These are phyloP conservation scores for Drechslerella coelobrocha DNA, from an alignment of 2,329 filamentous ascomycete genomes.

Conservation along the genomic window DNA sequence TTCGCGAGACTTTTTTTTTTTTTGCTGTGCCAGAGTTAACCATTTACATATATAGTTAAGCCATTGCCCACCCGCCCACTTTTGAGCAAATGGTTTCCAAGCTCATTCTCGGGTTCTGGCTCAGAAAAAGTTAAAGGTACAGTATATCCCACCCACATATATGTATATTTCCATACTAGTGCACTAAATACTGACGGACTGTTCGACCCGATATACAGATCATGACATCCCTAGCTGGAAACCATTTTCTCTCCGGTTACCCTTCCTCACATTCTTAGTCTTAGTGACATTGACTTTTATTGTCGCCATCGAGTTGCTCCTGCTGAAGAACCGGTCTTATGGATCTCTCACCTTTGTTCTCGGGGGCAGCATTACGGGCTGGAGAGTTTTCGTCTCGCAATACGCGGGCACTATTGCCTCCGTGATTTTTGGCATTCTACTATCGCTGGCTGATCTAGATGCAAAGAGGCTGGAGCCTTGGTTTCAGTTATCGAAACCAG, in stretches of 20 bases:
- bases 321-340: constrained; percentile 44
- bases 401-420: constrained; percentile 64
- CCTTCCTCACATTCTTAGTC: constrained; percentile 45
- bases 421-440: constrained; percentile 65
- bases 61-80: constrained; percentile 40
- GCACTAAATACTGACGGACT: too few species aligned
- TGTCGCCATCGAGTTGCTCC: constrained; percentile 45
- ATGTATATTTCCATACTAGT: not conserved
- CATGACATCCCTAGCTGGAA: constrained; percentile 44
- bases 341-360: constrained; percentile 42
- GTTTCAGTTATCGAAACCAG: constrained; percentile 64
- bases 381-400: constrained; percentile 44
- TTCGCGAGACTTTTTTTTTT: too few species aligned
- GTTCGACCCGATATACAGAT: constrained; percentile 3
- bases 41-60: constrained; percentile 36
- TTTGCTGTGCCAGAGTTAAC: constrained; percentile 15
- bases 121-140: constrained; percentile 29
- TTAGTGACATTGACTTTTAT: constrained; percentile 47
- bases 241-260: constrained; percentile 39
- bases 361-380: constrained; percentile 21
- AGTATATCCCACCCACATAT: not conserved
- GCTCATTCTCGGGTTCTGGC: constrained; percentile 33
- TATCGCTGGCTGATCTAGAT: constrained; percentile 69
- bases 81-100: constrained; percentile 38
- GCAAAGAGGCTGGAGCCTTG: constrained; percentile 68